Evolutionary conservation across 2,329 filamentous ascomycete genomes (phyloP), one percentile per base, ranked within the genome.

Genomic region (Capronia americana): DNA sequence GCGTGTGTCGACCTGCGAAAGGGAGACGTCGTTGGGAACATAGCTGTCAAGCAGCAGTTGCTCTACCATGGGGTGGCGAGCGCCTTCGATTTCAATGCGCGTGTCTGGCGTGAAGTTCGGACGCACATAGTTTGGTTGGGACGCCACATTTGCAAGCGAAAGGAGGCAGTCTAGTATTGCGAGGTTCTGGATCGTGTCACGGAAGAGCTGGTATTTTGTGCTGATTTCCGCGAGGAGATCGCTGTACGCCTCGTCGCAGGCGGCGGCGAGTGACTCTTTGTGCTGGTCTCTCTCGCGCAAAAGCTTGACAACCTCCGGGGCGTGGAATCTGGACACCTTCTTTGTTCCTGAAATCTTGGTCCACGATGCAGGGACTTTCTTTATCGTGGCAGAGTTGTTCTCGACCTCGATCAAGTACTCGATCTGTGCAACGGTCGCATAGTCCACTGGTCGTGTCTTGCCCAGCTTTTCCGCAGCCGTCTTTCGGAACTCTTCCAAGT

Each of bases 51-150:
- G 85, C 5, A 98, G 86, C 11, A 94, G 87, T 75, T 96, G 93
- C 77, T 99, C 95, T 54, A 97, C 93, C 85, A 99, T 97, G 46
- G 95, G 94, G 77, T 99, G 95, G 4, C 95, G 91, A 62, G 93
- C 95, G 55, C 87, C 86, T 4, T 83, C 78, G 67, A 97, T 88
- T 71, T 86, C 83, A 67, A 99, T 89, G 65, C 87, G 86, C 8
- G 89, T 88, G 12, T 87, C 83, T 5, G 87, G 81, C 12, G 86
- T 86, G 69, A 89, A 85, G 3, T 87, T 86, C 0, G 95, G 95
- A 70, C 92, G 93, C 72, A 86, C 86, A 79, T 99, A 99, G 70
- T 93, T 93, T 0, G 94, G 93, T 68, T 95, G 90, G 1, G 86
- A 85, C 59, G 95, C 94, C 5, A 98, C 89, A 32, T 88, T 88